phyloP scores from a whole-genome alignment of 1,139 yeast species.

The Hemisphaericaspora lyxosophila region DNA sequence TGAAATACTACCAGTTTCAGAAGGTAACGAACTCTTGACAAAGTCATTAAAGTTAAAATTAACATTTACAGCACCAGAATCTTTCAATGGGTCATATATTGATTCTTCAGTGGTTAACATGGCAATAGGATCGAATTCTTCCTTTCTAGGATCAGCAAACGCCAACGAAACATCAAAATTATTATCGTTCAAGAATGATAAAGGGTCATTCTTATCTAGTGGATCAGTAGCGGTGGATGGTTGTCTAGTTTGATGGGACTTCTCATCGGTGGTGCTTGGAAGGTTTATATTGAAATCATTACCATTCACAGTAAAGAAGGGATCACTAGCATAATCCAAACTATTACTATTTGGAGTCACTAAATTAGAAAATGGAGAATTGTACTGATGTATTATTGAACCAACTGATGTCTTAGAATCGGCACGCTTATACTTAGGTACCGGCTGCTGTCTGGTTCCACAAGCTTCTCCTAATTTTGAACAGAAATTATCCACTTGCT shows the following conservation, averaged over 20 bases:
- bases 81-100: conserved; percentile 58
- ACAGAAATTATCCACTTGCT: conserved; percentile 64
- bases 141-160: conserved; percentile 26
- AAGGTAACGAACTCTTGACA: conserved; percentile 26
- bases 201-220: conserved; percentile 33
- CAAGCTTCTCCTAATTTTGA: conserved; percentile 75
- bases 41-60: conserved; percentile 41
- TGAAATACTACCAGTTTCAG: neutral
- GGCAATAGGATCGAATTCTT: conserved; percentile 33
- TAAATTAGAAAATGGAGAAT: conserved; percentile 21
- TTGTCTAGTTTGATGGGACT: neutral
- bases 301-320: conserved; percentile 24
- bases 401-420: conserved; percentile 13
- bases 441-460: conserved; percentile 71
- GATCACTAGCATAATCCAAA: conserved; percentile 26
- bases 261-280: conserved; percentile 5
- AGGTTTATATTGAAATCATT: conserved; percentile 1
- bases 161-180: conserved; percentile 55
- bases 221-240: conserved; percentile 4
- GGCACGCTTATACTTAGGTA: conserved; percentile 49
- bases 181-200: conserved; percentile 45
- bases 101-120: conserved; percentile 61
- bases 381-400: conserved; percentile 8
- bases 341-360: conserved; percentile 16
- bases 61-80: conserved; percentile 17